Evolutionary conservation across 225 moss, liverwort and hornwort species (phyloP), one percentile per base, ranked within the genome.

Genomic region (Antitrichia curtipendula): DNA sequence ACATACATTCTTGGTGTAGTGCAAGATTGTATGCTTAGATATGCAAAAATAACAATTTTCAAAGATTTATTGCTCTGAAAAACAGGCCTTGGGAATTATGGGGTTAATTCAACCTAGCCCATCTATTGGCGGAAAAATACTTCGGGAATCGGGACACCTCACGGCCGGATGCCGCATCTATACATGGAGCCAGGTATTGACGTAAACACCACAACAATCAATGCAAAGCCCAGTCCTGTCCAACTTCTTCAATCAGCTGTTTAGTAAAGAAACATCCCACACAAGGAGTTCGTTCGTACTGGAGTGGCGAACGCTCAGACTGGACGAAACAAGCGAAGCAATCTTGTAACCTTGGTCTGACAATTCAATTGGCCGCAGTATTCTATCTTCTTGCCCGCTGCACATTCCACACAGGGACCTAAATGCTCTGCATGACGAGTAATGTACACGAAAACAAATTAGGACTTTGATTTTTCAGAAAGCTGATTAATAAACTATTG

Each of bases 401-500:
- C 88, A 74, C 93, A 93, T 82, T 93, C 92, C 89, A 93, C 82
- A 82, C 93, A 93, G 6, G 93, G 93, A 64, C 93, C 93, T 89
- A 93, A 88, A 89, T 93, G 93, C 86, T 68, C 93, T 93, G 92
- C 92, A 87, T 40, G 64, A 86, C n/a, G 72, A 50, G 40, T 86
- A 52, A 65, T 81, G 22, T 34, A 38, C 80, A 66, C 65, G 9
- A 25, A 34, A 60, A n/a, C 18, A 61, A 21, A 41, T 87, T 64
- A 75, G 57, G 24, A 34, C 25, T 60, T 43, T 38, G 13, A 38
- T 66, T n/a, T 52, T 34, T 62, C 40, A 77, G 31, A 61, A 84
- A 61, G 41, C 31, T 66, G 29, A 66, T 79, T 34, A 62, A 36
- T 27, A 75, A 75, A 80, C 53, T 50, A 43, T 52, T 52, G 34